Base-by-base conservation (phyloP, 129 eudicot genomes). In the Flaveria ramosissima region DNA sequence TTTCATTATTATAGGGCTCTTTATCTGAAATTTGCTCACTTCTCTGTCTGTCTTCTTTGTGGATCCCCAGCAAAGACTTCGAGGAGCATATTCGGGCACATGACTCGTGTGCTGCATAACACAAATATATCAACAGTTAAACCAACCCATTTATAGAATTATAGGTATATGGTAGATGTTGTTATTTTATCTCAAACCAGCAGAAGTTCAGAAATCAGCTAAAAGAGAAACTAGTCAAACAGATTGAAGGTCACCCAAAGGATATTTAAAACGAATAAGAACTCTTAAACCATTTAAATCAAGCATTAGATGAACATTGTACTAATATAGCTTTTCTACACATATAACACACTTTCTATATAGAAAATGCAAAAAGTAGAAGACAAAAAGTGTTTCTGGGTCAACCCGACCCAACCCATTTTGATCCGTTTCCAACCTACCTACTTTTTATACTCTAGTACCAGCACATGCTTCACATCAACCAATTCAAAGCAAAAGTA, bases 1-100 rank as follows among this genome's bases (percentile, higher is more conserved):
- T 73, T 47, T 73, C 9, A 68, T 42, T 65, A 47, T 80, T 26
- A 59, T 42, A 51, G 79, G 74, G 42, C 70, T 19, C 42, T 73
- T 68, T 55, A 30, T 51, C 62, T 74, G 79, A 80, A 72, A 42
- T 41, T 32, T 51, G 53, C 36, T 65, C 74, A 45, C 36, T 52
- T 73, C 60, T 65, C 24, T 57, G 71, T 61, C 65, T 36, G 41
- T 26, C 62, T 66, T 52, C 21, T 61, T 42, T 66, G 26, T 41
- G 41, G 81, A 60, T 45, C 41, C 81, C 81, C 10, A 16, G 27
- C 14, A 17, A 70, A 69, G 63, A 70, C 48, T 20, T 52, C 5
- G 39, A 26, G 50, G 59, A 39, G 74, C 13, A 64, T 23, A 23
- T 26, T 65, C 65, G 57, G 74, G 19, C 47, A 56, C 30, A 50